Conservation (phyloP, 2,329 filamentous ascomycete genomes). For the Cladosporium colombiae region DNA sequence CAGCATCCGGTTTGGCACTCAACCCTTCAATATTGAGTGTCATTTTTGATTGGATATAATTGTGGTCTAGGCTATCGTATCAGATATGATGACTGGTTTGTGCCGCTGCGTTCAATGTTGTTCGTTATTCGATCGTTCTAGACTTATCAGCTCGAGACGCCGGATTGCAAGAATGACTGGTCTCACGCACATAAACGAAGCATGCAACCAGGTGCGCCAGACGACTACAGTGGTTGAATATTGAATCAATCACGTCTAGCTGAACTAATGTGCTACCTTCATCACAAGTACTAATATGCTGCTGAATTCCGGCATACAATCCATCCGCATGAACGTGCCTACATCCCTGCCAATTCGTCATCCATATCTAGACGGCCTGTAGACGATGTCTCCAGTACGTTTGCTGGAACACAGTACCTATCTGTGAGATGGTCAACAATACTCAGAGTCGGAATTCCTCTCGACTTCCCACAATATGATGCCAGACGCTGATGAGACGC, state of each 20-base stretch:
- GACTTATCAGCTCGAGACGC: background rate
- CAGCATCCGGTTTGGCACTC: background rate
- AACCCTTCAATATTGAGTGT: background rate
- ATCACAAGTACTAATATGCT: background rate
- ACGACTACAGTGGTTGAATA: background rate
- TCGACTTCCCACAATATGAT: background rate
- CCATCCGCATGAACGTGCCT: background rate
- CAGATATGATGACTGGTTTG: background rate
- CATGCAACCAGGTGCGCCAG: background rate
- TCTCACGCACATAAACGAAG: background rate
- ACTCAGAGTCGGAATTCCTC: background rate
- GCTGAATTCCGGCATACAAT: background rate
- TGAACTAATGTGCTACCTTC: background rate
- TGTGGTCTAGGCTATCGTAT: background rate
- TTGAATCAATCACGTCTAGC: background rate
- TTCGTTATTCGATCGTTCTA: background rate
- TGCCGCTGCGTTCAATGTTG: background rate
- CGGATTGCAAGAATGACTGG: background rate
- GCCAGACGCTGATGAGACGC: background rate
- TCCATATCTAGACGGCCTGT: background rate
- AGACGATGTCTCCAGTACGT: background rate
- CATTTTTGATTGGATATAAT: background rate
- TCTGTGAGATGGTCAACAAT: background rate
- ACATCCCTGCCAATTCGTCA: background rate
- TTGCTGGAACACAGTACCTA: background rate